Base-by-base conservation (phyloP, 306 rosid species). In the Crotalaria pallida region DNA sequence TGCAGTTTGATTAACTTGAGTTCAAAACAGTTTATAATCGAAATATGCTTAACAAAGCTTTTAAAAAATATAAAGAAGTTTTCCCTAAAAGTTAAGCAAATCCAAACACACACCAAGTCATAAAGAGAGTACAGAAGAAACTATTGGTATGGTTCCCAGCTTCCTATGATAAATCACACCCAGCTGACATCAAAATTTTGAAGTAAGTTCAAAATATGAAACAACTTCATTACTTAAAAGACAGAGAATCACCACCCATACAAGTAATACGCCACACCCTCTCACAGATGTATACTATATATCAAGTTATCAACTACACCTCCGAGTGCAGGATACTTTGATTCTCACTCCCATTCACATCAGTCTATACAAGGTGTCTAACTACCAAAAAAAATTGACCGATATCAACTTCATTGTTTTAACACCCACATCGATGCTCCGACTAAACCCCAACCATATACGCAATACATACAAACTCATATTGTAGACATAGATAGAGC, bases 191-290 rank as follows among this genome's bases (percentile, higher is more conserved):
- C 26, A 24, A 69, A 57, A 74, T 15, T 47, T 8, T 0, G 6
- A 61, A 71, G 66, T 67, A 49, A 38, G 17, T 66, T 58, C 9
- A 67, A 38, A 27, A 81, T 5, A 51, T 40, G 16, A 43, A 40
- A 59, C 22, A 34, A 36, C 43, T 36, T 36, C 8, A 36, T 36
- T 36, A 36, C 10, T 36, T 9, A 3, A 36, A 36, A 31, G n/a
- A 31, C 36, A 6, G 5, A 31, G 36, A 31, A 31, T 31, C 36
- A 31, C 5, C 36, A 31, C 6, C 36, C 36, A 31, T 31, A 31
- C 0, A 2, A n/a, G n/a, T n/a, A n/a, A n/a, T n/a, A n/a, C n/a
- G n/a, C n/a, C n/a, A 31, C 36, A 31, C 36, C 36, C 36, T 31
- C 9, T 31, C 36, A 4, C 36, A 5, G 36, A 6, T 6, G 36